These are phyloP conservation scores for Rhynchosporium graminicola DNA, from an alignment of 2,329 filamentous ascomycete species.

Conservation along the genomic window DNA sequence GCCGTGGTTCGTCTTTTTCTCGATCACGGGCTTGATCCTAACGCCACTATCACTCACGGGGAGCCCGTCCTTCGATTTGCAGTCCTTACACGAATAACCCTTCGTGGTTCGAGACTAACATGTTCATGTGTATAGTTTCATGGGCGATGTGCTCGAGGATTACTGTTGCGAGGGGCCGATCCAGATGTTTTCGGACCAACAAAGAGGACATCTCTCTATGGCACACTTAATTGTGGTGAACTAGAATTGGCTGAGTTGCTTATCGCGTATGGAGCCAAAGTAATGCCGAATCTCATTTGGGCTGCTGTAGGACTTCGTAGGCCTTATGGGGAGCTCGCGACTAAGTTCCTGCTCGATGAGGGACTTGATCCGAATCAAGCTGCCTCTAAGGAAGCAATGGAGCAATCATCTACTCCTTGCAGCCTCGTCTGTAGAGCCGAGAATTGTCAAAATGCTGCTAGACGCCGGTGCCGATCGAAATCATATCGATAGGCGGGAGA, in stretches of 20 bases:
- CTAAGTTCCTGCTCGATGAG: conserved; percentile 1
- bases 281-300: neutral
- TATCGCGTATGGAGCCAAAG: neutral
- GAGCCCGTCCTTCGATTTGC: neutral
- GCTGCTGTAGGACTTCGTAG: neutral
- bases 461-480: conserved; percentile 6
- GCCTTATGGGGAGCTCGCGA: neutral
- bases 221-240: neutral
- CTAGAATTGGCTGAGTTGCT: neutral
- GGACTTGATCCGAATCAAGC: conserved; percentile 1
- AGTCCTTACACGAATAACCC: too few relatives aligned
- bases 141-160: conserved; percentile 1
- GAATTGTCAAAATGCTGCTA: conserved; percentile 1
- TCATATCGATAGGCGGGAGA: neutral
- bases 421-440: neutral
- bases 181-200: neutral
- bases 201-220: neutral
- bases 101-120: neutral
- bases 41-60: neutral
- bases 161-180: conserved; percentile 1
- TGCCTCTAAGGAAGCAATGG: neutral
- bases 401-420: conserved; percentile 3
- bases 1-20: conserved; percentile 1
- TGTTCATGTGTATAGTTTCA: neutral
- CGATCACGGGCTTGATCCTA: conserved; percentile 7